Percentiles rank a stretch among this genome's conserved stretches.
These are phyloP conservation scores for Beauveria australis DNA, from an alignment of 2,329 filamentous ascomycete genomes.

Conservation along the genomic window DNA sequence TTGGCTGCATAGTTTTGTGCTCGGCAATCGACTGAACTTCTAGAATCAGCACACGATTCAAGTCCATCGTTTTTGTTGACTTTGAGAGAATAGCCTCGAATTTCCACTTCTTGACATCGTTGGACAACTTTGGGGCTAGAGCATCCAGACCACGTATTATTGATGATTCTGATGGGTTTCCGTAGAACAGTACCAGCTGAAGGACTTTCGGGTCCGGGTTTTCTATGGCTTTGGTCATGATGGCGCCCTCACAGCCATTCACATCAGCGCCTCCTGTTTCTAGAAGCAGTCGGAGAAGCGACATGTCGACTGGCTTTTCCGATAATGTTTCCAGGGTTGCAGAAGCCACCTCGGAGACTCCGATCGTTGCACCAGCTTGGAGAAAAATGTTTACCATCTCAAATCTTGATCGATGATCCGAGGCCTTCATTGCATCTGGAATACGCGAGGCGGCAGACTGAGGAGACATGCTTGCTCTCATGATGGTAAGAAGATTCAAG, in stretches of 20 bases:
- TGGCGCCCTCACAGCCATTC: conserved; percentile 38
- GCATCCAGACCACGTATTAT: conserved; percentile 35
- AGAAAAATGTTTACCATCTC: conserved; percentile 42
- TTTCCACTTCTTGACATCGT: conserved; percentile 39
- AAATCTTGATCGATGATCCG: conserved; percentile 33
- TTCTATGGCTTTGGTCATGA: conserved; percentile 32
- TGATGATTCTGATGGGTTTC: conserved; percentile 35
- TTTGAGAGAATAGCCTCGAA: conserved; percentile 38
- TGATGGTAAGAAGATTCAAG: conserved; percentile 32
- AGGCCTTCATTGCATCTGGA: conserved; percentile 37
- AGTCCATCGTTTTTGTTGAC: conserved; percentile 32
- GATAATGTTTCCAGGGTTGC: conserved; percentile 35
- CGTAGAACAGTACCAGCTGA: conserved; percentile 37
- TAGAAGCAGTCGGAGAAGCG: conserved; percentile 39
- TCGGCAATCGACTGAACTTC: conserved; percentile 41
- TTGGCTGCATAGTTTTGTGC: conserved; percentile 27
- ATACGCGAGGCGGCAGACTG: conserved; percentile 40
- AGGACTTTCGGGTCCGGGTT: conserved; percentile 41
- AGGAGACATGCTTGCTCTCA: conserved; percentile 39
- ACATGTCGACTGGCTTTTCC: conserved; percentile 40
- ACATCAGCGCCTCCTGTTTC: conserved; percentile 45
- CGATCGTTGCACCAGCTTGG: conserved; percentile 34
- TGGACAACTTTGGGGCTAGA: conserved; percentile 35
- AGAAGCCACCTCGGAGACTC: conserved; percentile 32
- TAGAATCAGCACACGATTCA: conserved; percentile 38